These are phyloP conservation scores for Apiosordaria backusii DNA, from an alignment of 495 filamentous ascomycete genomes.

Conservation along the genomic window DNA sequence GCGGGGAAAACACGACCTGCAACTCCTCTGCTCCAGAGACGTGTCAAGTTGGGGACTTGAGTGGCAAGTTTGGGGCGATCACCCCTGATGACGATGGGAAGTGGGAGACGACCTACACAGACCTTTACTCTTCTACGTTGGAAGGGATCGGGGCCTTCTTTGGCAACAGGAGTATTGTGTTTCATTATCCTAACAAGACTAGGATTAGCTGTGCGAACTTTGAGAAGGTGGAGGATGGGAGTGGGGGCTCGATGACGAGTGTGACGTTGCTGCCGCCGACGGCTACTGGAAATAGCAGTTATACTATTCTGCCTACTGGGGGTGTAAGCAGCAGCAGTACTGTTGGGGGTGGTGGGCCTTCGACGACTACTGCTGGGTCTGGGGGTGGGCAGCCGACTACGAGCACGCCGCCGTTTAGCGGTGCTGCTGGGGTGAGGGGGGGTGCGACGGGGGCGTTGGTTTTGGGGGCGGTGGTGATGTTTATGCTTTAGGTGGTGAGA, in stretches of 20 bases:
- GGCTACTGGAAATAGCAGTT: neutral
- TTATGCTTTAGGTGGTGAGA: constrained; percentile 30
- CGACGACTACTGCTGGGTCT: constrained; percentile 10
- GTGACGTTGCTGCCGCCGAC: no score
- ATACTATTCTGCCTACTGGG: neutral
- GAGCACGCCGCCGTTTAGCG: neutral
- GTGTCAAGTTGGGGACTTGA: constrained; percentile 81
- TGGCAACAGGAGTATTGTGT: constrained; percentile 72
- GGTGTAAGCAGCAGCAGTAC: neutral
- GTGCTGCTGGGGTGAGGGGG: constrained; percentile 5
- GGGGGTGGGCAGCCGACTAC: neutral
- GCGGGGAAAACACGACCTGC: constrained; percentile 64
- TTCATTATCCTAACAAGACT: constrained; percentile 70
- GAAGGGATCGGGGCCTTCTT: constrained; percentile 62
- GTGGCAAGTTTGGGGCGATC: constrained; percentile 76
- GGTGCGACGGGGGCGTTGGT: constrained; percentile 18
- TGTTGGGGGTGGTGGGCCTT: neutral
- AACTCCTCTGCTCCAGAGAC: constrained; percentile 57
- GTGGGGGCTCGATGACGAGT: neutral
- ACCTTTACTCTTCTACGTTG: constrained; percentile 63
- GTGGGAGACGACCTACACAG: constrained; percentile 54
- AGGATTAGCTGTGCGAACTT: constrained; percentile 74
- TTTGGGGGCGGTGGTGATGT: constrained; percentile 26
- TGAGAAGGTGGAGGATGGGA: constrained; percentile 24
- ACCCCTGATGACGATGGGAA: constrained; percentile 29